Evolutionary conservation across 1,284 basidiomycete species (phyloP), one percentile per base, ranked within the genome.

Genomic region (Cutaneotrichosporon arboriforme): DNA sequence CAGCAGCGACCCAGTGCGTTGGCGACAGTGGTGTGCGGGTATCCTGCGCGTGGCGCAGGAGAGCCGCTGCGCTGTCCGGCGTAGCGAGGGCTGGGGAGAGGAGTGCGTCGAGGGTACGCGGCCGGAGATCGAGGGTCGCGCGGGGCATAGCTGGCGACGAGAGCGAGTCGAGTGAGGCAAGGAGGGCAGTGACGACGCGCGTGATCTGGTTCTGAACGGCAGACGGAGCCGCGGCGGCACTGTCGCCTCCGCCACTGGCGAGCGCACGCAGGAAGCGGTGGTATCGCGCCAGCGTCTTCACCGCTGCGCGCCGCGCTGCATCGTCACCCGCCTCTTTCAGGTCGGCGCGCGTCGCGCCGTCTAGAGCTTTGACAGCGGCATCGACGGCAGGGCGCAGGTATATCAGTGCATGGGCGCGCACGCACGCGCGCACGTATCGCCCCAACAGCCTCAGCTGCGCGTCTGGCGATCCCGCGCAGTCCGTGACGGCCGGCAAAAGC

Each of bases 1-100:
- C 48, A 1, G 37, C 44, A 4, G 41, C 37, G 2, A 35, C 37
- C 53, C 53, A 50, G 17, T 54, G 53, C 17, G 26, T 15, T 7
- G 45, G 38, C 12, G 48, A 31, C 3, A 54, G 33, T 8, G 13
- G 18, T 8, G 47, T 37, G 1, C 18, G 33, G n/a, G n/a, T 23
- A 15, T 4, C 3, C 17, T 26, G n/a, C 4, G 34, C 37, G 37
- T 49, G 46, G 8, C 17, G 15, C 15, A 54, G 15, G 20, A 54
- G 37, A 35, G 26, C 14, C 1, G 18, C 31, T 7, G 49, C 31
- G 3, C 36, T 41, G 3, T 26, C 42, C 4, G 37, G 42, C 4
- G 34, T 23, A 7, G 44, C 43, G 35, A 48, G 40, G 15, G 13
- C 14, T 3, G 52, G 38, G 1, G 52, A 39, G 14, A 54, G 42